phyloP scores from a whole-genome alignment of 2,329 filamentous ascomycete genomes.

The Dothidotthia symphoricarpi region DNA sequence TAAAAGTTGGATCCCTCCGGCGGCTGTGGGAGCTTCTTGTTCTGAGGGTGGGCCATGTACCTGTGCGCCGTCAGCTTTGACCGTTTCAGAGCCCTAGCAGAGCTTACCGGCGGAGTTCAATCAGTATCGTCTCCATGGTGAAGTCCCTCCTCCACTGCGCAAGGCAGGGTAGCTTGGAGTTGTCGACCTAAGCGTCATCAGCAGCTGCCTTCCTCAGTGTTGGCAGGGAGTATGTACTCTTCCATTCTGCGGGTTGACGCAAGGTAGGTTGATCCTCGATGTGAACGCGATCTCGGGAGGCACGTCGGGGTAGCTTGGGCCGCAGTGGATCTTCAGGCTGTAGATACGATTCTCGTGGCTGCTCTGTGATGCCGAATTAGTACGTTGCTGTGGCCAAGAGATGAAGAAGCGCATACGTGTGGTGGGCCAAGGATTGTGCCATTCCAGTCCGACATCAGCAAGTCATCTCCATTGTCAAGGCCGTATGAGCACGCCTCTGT shows the following conservation, averaged over 20 bases:
- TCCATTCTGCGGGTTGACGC: conserved; percentile 78
- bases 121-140: conserved; percentile 91
- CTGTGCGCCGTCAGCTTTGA: conserved; percentile 47
- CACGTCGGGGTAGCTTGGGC: conserved; percentile 79
- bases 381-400: background rate
- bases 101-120: conserved; percentile 74
- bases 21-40: conserved; percentile 96
- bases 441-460: conserved; percentile 98
- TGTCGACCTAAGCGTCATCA: conserved; percentile 65
- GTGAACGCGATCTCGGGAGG: conserved; percentile 91
- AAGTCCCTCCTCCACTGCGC: conserved; percentile 88
- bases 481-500: conserved; percentile 95
- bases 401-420: conserved; percentile 63
- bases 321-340: conserved; percentile 95
- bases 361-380: conserved; percentile 57
- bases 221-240: conserved; percentile 51
- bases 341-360: conserved; percentile 99
- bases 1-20: conserved; percentile 73
- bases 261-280: conserved; percentile 94
- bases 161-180: conserved; percentile 77
- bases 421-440: conserved; percentile 95
- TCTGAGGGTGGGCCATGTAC: conserved; percentile 85
- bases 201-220: background rate
- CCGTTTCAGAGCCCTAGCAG: background rate
- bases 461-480: conserved; percentile 87